A percentile compares a stretch with the other conserved stretches of the same genome.
These are phyloP conservation scores for Trichophyton verrucosum DNA, from an alignment of 2,329 filamentous ascomycete species.

Conservation along the genomic window DNA sequence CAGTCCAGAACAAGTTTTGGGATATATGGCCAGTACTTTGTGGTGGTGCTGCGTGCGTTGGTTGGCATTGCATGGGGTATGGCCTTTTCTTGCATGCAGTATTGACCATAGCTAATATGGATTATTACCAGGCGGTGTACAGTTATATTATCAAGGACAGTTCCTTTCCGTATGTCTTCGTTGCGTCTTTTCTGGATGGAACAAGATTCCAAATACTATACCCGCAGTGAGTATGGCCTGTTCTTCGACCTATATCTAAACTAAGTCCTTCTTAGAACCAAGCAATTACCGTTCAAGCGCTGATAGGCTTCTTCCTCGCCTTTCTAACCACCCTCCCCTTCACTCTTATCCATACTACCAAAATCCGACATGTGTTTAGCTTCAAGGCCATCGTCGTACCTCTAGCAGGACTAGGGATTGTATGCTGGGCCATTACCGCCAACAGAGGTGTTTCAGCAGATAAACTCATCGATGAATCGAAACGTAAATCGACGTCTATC, in stretches of 20 bases:
- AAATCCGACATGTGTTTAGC: conserved; percentile 27
- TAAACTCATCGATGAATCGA: conserved; percentile 10
- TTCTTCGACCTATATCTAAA: background rate
- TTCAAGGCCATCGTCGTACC: conserved; percentile 28
- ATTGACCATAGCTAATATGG: background rate
- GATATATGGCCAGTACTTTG: conserved; percentile 15
- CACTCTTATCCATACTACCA: conserved; percentile 26
- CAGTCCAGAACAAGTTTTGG: conserved; percentile 14
- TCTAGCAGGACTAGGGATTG: conserved; percentile 26
- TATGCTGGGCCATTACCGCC: conserved; percentile 24
- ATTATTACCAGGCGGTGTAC: conserved; percentile 13
- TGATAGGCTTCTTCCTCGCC: conserved; percentile 18
- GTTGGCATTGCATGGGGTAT: conserved; percentile 15
- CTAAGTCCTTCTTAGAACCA: conserved; percentile 11
- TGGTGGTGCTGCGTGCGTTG: conserved; percentile 14
- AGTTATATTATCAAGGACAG: conserved; percentile 16
- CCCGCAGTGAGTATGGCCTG: conserved; percentile 11
- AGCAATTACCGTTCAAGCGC: conserved; percentile 17
- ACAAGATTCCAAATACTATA: conserved; percentile 17
- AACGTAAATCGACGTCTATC: conserved; percentile 14
- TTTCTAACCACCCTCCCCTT: conserved; percentile 19
- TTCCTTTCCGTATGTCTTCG: conserved; percentile 20
- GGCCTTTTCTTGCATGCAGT: background rate
- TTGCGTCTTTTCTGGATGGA: conserved; percentile 19
- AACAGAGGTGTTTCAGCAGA: conserved; percentile 17